Conservation (phyloP, 2,329 filamentous ascomycete genomes). For the Fusarium secorum region DNA sequence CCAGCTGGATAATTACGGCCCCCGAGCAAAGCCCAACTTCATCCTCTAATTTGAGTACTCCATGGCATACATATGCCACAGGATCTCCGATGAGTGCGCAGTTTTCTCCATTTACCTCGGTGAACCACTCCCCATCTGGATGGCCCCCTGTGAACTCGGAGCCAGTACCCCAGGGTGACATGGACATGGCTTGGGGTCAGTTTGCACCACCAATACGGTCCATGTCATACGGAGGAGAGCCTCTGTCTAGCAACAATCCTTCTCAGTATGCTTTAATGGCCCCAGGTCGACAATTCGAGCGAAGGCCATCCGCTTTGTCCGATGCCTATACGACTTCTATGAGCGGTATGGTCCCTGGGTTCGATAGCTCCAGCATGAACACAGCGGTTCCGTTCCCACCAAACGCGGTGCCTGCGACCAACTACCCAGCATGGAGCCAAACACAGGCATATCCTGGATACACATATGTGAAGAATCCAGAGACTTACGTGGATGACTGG, state of each 20-base stretch:
- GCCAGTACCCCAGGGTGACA: conserved; percentile 50
- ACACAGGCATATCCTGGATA: conserved; percentile 44
- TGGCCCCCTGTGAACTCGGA: conserved; percentile 53
- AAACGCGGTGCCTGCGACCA: conserved; percentile 48
- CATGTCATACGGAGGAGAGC: conserved; percentile 58
- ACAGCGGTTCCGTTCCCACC: conserved; percentile 47
- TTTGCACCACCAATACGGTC: conserved; percentile 55
- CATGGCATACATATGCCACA: conserved; percentile 60
- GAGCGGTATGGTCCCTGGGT: conserved; percentile 48
- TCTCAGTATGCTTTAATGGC: conserved; percentile 53
- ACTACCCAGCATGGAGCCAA: conserved; percentile 56
- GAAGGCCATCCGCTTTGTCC: conserved; percentile 52
- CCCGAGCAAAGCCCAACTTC: conserved; percentile 49
- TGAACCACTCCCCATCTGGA: conserved; percentile 49
- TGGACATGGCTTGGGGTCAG: conserved; percentile 54
- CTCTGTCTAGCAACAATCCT: conserved; percentile 46
- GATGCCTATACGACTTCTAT: conserved; percentile 55
- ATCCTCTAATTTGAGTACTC: conserved; percentile 53
- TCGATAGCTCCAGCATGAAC: conserved; percentile 48
- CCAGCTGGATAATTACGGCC: conserved; percentile 57
- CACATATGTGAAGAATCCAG: conserved; percentile 51
- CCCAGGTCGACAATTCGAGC: conserved; percentile 52
- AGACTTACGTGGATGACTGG: conserved; percentile 50
- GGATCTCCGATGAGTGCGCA: conserved; percentile 60
- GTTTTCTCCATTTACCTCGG: conserved; percentile 59